Evolutionary conservation across 225 moss, liverwort and hornwort genomes (phyloP).

Genomic region (Bryoerythrophyllum caledonicum): DNA sequence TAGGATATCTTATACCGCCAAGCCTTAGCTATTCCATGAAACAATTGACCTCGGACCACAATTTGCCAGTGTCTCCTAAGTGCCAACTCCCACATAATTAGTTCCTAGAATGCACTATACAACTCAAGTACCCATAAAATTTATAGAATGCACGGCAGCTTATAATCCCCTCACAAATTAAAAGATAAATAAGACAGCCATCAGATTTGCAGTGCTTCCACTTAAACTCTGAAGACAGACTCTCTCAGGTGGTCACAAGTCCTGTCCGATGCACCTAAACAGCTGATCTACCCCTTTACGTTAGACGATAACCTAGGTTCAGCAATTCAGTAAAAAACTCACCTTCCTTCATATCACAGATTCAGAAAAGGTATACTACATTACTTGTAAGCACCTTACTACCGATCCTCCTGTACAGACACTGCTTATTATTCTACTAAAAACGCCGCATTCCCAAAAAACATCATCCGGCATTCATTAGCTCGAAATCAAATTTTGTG

Average conservation of each 20-base stretch:
- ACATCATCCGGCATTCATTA: no score
- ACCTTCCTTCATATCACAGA: neutral
- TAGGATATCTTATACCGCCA: neutral
- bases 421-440: neutral
- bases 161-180: neutral
- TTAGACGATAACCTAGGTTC: neutral
- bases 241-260: neutral
- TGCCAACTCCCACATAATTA: neutral
- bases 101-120: neutral
- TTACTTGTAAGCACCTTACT: no score
- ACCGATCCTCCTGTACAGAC: neutral
- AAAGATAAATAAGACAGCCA: constrained; percentile 1
- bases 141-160: no score
- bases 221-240: neutral
- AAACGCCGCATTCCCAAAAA: neutral
- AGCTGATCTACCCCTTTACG: neutral
- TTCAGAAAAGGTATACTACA: neutral
- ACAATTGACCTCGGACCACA: neutral
- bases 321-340: no score
- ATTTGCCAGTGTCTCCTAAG: neutral
- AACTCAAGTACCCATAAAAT: neutral
- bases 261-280: neutral
- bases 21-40: neutral
- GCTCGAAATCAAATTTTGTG: neutral
- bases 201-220: neutral